phyloP scores from a whole-genome alignment of 192 early-diverging fungal genomes.

The Coemansia sp. region DNA sequence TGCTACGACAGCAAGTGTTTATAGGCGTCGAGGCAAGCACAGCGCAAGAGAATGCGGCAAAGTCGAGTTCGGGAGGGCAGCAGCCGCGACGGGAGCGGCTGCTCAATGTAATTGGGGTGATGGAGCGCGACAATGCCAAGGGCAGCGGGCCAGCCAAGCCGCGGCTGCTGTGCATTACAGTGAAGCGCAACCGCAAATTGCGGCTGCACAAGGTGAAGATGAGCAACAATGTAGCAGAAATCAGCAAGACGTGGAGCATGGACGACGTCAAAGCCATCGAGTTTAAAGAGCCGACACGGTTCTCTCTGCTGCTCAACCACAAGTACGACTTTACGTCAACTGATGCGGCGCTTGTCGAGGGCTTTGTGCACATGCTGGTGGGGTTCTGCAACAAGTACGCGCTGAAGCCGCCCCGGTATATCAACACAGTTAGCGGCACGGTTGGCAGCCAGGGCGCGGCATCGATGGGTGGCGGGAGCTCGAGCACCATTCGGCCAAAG shows the following conservation, averaged over 20 bases:
- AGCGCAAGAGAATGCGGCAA: conserved; percentile 37
- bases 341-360: conserved; percentile 40
- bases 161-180: conserved; percentile 44
- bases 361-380: conserved; percentile 47
- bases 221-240: conserved; percentile 31
- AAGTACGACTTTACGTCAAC: conserved; percentile 43
- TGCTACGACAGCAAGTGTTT: conserved; percentile 35
- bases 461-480: conserved; percentile 27
- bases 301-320: conserved; percentile 43
- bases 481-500: conserved; percentile 23
- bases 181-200: conserved; percentile 51
- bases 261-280: conserved; percentile 49
- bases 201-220: conserved; percentile 51
- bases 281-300: conserved; percentile 48
- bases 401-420: conserved; percentile 37
- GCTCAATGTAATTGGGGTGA: conserved; percentile 44
- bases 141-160: conserved; percentile 36
- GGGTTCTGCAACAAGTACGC: conserved; percentile 49
- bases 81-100: conserved; percentile 48
- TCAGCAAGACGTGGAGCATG: conserved; percentile 47
- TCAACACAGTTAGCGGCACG: conserved; percentile 32
- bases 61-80: conserved; percentile 31
- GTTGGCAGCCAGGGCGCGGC: too few species aligned
- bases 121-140: conserved; percentile 47
- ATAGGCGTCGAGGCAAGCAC: conserved; percentile 46